Evolutionary conservation across 352 stramenopile species (phyloP).

Genomic region (Phytophthora europaea): DNA sequence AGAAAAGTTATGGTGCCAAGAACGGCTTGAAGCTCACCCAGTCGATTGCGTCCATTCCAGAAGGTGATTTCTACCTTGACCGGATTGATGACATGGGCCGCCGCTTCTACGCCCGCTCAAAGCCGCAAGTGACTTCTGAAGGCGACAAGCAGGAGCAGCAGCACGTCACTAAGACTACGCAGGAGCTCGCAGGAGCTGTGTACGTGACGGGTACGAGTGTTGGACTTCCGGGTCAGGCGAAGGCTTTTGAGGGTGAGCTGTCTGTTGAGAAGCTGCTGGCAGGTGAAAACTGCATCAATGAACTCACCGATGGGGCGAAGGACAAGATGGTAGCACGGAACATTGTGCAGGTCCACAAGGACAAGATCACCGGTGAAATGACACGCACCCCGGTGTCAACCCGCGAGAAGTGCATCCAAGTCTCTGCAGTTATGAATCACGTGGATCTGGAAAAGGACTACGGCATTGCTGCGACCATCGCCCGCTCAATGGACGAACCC

Average conservation of each 20-base stretch:
- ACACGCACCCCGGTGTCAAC: conserved; percentile 52
- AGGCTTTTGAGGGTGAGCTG: conserved; percentile 73
- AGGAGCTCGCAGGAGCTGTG: conserved; percentile 66
- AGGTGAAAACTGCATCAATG: conserved; percentile 92
- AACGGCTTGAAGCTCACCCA: conserved; percentile 75
- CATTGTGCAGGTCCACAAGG: conserved; percentile 88
- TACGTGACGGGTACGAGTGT: conserved; percentile 94
- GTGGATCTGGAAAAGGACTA: conserved; percentile 88
- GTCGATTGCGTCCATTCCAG: conserved; percentile 65
- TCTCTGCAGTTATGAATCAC: conserved; percentile 85
- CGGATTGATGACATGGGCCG: conserved; percentile 92
- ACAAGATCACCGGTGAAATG: conserved; percentile 54
- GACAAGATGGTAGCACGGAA: conserved; percentile 94
- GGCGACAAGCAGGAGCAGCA: conserved; percentile 17
- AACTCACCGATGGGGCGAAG: conserved; percentile 71
- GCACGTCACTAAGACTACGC: conserved; percentile 45
- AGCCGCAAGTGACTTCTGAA: conserved; percentile 7
- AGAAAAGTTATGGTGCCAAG: conserved; percentile 74
- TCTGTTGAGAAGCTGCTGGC: conserved; percentile 92
- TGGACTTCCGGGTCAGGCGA: conserved; percentile 85
- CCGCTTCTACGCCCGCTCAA: conserved; percentile 82
- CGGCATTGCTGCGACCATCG: conserved; percentile 89
- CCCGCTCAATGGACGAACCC: conserved; percentile 95
- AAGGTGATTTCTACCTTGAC: conserved; percentile 93
- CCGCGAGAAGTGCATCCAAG: conserved; percentile 84